Conservation (phyloP, 2,329 filamentous ascomycete species). For the Aureobasidium pullulans region DNA sequence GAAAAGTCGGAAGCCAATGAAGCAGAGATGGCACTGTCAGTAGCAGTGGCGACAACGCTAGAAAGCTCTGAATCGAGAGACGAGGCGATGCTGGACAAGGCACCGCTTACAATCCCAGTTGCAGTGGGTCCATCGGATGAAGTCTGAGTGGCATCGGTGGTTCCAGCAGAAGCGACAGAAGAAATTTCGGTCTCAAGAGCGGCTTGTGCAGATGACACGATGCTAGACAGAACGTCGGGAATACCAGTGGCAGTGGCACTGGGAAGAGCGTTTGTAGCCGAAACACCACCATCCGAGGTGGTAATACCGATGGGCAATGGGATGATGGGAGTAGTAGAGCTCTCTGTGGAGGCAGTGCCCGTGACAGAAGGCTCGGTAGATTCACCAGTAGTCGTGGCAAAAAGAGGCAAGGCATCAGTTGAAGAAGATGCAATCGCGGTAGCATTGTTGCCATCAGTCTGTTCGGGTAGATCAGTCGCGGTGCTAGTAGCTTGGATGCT, state of each 20-base stretch:
- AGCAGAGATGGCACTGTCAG: conserved; percentile 21
- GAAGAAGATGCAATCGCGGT: neutral
- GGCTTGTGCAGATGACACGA: conserved; percentile 15
- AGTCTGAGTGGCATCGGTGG: conserved; percentile 14
- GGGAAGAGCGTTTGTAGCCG: neutral
- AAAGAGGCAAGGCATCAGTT: neutral
- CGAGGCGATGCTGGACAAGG: conserved; percentile 24
- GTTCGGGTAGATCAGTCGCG: neutral
- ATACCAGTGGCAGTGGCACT: conserved; percentile 3
- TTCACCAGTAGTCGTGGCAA: neutral
- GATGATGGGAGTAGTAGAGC: conserved; percentile 4
- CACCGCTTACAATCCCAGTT: conserved; percentile 7
- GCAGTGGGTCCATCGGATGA: conserved; percentile 12
- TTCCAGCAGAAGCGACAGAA: conserved; percentile 19
- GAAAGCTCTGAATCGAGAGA: conserved; percentile 24
- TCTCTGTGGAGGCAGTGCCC: neutral
- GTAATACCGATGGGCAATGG: neutral
- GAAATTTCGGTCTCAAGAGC: conserved; percentile 12
- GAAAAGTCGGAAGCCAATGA: conserved; percentile 25
- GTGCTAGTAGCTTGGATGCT: neutral
- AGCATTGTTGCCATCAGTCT: neutral
- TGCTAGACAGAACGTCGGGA: conserved; percentile 13
- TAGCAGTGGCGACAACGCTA: conserved; percentile 24
- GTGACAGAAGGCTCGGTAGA: neutral
- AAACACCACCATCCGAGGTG: neutral